phyloP scores from a whole-genome alignment of 2,329 filamentous ascomycete genomes.

The Penicillium glabrum region DNA sequence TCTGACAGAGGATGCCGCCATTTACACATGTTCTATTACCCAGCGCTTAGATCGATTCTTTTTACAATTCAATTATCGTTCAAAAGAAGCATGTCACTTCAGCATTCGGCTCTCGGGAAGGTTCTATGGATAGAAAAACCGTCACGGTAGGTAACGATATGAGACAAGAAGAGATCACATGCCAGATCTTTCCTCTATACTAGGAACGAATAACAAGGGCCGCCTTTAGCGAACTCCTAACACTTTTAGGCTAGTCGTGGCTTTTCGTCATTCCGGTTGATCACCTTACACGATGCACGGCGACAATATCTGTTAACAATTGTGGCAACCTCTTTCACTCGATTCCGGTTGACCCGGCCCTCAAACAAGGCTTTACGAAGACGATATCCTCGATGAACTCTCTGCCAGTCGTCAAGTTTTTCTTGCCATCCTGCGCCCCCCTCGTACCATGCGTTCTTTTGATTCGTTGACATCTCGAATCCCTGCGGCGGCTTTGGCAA shows the following conservation, averaged over 20 bases:
- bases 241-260: background rate
- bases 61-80: constrained; percentile 18
- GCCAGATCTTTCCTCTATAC: background rate
- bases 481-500: constrained; percentile 43
- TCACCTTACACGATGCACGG: constrained; percentile 12
- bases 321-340: constrained; percentile 29
- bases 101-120: background rate
- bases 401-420: constrained; percentile 41
- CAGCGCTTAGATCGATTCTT: constrained; percentile 20
- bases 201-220: background rate
- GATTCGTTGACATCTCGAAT: constrained; percentile 33
- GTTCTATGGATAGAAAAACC: constrained; percentile 12
- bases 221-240: background rate
- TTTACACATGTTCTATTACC: constrained; percentile 27
- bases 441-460: constrained; percentile 41
- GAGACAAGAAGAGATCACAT: constrained; percentile 5
- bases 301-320: constrained; percentile 22
- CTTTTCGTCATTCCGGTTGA: background rate
- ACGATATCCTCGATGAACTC: constrained; percentile 35
- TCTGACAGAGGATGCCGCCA: constrained; percentile 8
- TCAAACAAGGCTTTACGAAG: constrained; percentile 37
- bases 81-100: constrained; percentile 1
- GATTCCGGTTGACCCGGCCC: constrained; percentile 36
- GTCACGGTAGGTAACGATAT: constrained; percentile 15
- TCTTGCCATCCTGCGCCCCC: constrained; percentile 42